A percentile compares a stretch with the other conserved stretches of the same genome.
phyloP scores from a whole-genome alignment of 164 flowering plant genomes.

The Vitis rupestris region DNA sequence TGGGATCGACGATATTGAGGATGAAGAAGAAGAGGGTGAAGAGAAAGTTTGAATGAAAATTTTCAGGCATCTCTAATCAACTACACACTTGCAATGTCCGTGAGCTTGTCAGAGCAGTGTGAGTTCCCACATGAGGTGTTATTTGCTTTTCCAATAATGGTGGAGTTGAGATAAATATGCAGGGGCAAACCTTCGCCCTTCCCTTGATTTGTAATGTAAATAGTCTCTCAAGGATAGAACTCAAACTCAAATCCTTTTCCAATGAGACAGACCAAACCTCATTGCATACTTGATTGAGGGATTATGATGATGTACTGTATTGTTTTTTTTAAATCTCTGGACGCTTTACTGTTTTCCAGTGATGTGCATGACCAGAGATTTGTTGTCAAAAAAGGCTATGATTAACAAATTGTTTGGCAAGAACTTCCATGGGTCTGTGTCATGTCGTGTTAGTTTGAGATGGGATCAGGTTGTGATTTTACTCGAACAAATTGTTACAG shows the following conservation, averaged over 20 bases:
- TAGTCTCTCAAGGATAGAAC: constrained; percentile 3
- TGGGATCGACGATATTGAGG: constrained; percentile 77
- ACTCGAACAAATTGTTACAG: no score
- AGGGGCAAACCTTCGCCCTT: background rate
- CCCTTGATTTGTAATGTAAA: constrained; percentile 9
- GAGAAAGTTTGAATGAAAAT: constrained; percentile 14
- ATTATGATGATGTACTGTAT: no score
- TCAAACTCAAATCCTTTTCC: background rate
- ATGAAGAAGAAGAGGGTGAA: constrained; percentile 54
- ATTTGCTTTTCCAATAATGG: constrained; percentile 4
- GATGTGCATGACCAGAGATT: no score
- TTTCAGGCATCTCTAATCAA: background rate
- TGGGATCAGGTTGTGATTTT: no score
- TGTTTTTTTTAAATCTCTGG: no score
- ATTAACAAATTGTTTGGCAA: no score
- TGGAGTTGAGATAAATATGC: background rate
- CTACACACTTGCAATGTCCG: background rate
- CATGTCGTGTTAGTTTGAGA: no score
- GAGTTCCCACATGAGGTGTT: background rate
- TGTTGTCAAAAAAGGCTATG: no score
- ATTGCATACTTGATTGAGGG: no score
- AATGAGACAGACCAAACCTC: background rate
- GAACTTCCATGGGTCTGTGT: no score
- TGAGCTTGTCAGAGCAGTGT: background rate
- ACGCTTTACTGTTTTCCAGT: no score